Evolutionary conservation across 495 filamentous ascomycete species (phyloP), one percentile per base, ranked within the genome.

Genomic region (Tirmania nivea): DNA sequence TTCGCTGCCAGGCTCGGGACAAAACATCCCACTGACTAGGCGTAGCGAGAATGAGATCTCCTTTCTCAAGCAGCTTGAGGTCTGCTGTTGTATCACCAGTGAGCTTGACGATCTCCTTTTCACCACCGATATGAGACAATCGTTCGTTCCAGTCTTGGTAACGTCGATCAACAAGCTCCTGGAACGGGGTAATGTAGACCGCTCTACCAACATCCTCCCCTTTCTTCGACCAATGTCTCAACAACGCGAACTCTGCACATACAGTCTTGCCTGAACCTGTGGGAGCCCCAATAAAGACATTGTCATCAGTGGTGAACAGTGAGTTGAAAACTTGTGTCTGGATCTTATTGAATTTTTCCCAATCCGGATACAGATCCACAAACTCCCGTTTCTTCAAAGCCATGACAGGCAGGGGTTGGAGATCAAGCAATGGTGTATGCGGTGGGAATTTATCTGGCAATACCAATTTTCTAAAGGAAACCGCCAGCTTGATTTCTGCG

Each of bases 281-380:
- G 1, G 90, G 83, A 35, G 88, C 78, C 11, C 84, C 88, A 54
- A 99, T 68, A 59, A 96, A 84, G 37, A 94, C 86, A 58, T 88
- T 95, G 59, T 95, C 86, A 64, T 96, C 84, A 0, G 84, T 79
- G 34, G 80, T 78, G 63, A 82, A 94, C 2, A 99, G 74, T 0
- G 84, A 82, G 66, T 94, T 92, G 71, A 95, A 96, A 0, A 87
- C 84, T 62, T 99, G 90, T 3, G 89, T 95, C 62, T 99, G 92
- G 17, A 96, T 79, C 69, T 92, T 94, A 70, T 96, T 96, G 74
- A 96, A 99, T 48, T 79, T 78, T 42, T 81, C 75, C 80, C 84
- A 93, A 36, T 83, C 73, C 8, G 84, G 79, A 61, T 94, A 99
- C 14, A 99, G 71, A 17, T 74, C 73, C 52, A 80, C 73, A 60